A percentile compares a stretch with the other conserved stretches of the same genome.
Evolutionary conservation across 2,329 filamentous ascomycete genomes (phyloP).

Genomic region (Ceratocystis huliohia): DNA sequence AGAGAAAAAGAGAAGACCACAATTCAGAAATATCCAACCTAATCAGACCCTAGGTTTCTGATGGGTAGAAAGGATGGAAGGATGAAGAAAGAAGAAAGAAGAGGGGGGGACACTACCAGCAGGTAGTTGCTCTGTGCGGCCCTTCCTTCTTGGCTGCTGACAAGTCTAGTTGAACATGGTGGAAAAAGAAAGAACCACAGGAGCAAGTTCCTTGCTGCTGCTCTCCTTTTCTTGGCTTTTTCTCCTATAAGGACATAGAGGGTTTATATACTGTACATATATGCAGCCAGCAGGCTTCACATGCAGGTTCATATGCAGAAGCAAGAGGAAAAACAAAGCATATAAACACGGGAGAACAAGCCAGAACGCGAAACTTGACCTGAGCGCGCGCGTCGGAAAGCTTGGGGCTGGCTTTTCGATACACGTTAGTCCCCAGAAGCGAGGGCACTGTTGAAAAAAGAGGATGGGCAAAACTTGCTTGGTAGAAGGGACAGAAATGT

Average conservation of each 20-base stretch:
- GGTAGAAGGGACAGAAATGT: neutral
- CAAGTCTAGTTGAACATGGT: conserved; percentile 4
- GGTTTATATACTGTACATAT: neutral
- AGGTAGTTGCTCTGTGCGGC: neutral
- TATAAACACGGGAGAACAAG: neutral
- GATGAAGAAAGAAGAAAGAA: conserved; percentile 8
- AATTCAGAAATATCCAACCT: conserved; percentile 2
- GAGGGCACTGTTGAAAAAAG: neutral
- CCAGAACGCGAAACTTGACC: neutral
- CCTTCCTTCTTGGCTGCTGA: neutral
- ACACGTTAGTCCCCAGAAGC: neutral
- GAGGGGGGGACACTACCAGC: neutral
- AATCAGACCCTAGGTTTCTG: neutral
- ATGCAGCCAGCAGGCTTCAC: neutral
- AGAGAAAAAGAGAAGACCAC: neutral
- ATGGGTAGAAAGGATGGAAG: neutral
- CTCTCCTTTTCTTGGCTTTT: neutral
- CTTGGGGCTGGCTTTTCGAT: neutral
- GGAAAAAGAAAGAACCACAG: conserved; percentile 6
- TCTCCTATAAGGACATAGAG: neutral
- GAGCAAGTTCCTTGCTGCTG: neutral
- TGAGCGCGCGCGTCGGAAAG: neutral
- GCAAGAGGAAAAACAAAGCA: neutral
- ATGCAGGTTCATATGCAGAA: neutral
- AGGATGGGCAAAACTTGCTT: neutral